Percentiles rank a stretch among this genome's conserved stretches.
These are phyloP conservation scores for Auriscalpium orientale DNA, from an alignment of 768 basidiomycete genomes.

Conservation along the genomic window DNA sequence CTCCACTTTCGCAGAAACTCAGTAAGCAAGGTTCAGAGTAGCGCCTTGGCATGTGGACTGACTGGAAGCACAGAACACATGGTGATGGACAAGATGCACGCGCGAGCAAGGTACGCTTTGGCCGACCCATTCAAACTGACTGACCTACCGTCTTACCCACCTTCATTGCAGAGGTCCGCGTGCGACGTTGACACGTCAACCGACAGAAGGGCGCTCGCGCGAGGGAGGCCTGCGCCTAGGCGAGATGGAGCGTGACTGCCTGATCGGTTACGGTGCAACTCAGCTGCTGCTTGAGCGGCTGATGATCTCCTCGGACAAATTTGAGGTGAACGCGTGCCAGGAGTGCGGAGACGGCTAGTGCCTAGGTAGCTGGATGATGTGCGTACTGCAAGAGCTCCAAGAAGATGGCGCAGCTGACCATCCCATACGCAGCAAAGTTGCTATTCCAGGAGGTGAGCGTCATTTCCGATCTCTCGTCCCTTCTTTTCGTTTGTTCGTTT, in stretches of 20 bases:
- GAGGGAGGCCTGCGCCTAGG: slow-evolving; percentile 96
- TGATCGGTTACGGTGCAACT: slow-evolving; percentile 97
- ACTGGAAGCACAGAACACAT: slow-evolving; percentile 64
- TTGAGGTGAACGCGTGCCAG: slow-evolving; percentile 93
- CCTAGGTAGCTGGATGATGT: slow-evolving; percentile 96
- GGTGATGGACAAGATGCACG: slow-evolving; percentile 99
- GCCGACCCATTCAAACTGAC: no score
- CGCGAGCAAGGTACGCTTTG: slow-evolving; percentile 70
- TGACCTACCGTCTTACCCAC: no score
- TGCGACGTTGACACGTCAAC: slow-evolving; percentile 93
- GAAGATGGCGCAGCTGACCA: slow-evolving; percentile 89
- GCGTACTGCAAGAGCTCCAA: slow-evolving; percentile 98
- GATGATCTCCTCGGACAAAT: slow-evolving; percentile 99
- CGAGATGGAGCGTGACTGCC: slow-evolving; percentile 99
- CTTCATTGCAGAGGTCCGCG: slow-evolving; percentile 68
- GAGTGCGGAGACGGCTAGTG: no score
- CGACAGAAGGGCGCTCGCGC: slow-evolving; percentile 95
- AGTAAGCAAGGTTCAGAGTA: slow-evolving; percentile 46
- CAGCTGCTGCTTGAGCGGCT: slow-evolving; percentile 93
- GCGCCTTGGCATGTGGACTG: not conserved
- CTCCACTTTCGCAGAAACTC: slow-evolving; percentile 59
- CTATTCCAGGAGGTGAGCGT: slow-evolving; percentile 77
- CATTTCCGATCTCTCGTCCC: not conserved
- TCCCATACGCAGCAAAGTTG: slow-evolving; percentile 93
- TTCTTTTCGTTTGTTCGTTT: not conserved